Evolutionary conservation across 495 filamentous ascomycete species (phyloP), one percentile per base, ranked within the genome.

Genomic region (Penicillium crystallinum): DNA sequence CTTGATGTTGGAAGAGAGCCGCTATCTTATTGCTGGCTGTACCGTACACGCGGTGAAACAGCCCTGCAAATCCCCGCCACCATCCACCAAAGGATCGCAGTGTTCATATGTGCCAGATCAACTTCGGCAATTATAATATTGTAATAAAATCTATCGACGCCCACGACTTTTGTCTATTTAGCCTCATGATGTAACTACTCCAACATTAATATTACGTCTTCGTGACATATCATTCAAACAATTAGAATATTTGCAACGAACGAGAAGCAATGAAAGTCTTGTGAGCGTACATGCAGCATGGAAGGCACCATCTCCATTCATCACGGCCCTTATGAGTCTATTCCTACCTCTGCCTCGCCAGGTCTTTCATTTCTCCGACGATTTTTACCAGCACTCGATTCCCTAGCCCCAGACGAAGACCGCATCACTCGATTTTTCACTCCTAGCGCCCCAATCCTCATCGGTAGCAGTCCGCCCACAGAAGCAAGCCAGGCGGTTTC

Each of bases 351-450:
- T 11, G 47, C 53, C 22, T 56, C 56, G 0, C 62, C 62, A 10
- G 64, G 59, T 21, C 55, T 67, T 6, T 18, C 21, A 30, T 63
- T 65, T 38, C 59, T 67, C 14, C 40, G 39, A 18, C 40, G 44
- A 25, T 61, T 65, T 43, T 47, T 67, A 14, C 59, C 59, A 29
- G 57, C 53, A 2, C 29, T 59, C 6, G 64, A 65, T 40, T 56
- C 55, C 18, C 30, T 65, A 1, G 30, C 37, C 6, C 49, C 47
- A 49, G 18, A 17, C 15, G 22, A 29, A n/a, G 11, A 50, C 23
- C 46, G 43, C 14, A 43, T 67, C 3, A 30, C 0, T 4, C 45
- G 41, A 3, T 61, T 63, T 31, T 58, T 67, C 42, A 46, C 50
- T 6, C 52, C 54, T 4, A 56, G 58, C 15, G 59, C 62, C 6